Evolutionary conservation across 2,329 filamentous ascomycete species (phyloP).

Genomic region (Fusarium goolgardi): DNA sequence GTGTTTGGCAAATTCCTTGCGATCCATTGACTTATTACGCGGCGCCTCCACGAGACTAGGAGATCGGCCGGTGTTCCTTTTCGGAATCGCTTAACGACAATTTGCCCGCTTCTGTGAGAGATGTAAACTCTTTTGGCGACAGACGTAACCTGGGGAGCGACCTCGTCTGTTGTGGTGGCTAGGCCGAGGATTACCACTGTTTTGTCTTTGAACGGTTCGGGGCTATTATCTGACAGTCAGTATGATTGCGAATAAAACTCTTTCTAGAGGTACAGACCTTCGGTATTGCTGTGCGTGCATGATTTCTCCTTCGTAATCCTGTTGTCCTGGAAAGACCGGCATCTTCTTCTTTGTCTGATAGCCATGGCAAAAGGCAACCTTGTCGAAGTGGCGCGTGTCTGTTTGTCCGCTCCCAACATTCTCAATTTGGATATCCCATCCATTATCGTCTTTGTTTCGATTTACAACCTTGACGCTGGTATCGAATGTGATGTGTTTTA

Average conservation of each 20-base stretch:
- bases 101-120: slow-evolving; percentile 26
- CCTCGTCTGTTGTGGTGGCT: slow-evolving; percentile 19
- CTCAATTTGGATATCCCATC: slow-evolving; percentile 17
- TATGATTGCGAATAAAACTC: rapidly evolving
- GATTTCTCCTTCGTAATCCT: background rate
- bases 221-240: background rate
- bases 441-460: slow-evolving; percentile 1
- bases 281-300: slow-evolving; percentile 30
- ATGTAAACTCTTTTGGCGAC: slow-evolving; percentile 25
- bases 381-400: slow-evolving; percentile 13
- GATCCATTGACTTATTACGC: slow-evolving; percentile 23
- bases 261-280: background rate
- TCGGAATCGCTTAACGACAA: slow-evolving; percentile 7
- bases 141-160: slow-evolving; percentile 1
- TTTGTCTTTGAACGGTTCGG: slow-evolving; percentile 1
- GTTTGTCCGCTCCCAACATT: background rate
- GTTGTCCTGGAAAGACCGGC: slow-evolving; percentile 21
- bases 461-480: slow-evolving; percentile 1
- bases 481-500: slow-evolving; percentile 7
- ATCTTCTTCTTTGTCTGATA: slow-evolving; percentile 24
- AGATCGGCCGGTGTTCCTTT: slow-evolving; percentile 21
- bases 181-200: slow-evolving; percentile 23
- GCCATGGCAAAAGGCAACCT: slow-evolving; percentile 29
- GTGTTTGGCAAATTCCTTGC: background rate
- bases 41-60: slow-evolving; percentile 21